Evolutionary conservation across 352 stramenopile species (phyloP).

Genomic region (Globisporangium acanthophoron): DNA sequence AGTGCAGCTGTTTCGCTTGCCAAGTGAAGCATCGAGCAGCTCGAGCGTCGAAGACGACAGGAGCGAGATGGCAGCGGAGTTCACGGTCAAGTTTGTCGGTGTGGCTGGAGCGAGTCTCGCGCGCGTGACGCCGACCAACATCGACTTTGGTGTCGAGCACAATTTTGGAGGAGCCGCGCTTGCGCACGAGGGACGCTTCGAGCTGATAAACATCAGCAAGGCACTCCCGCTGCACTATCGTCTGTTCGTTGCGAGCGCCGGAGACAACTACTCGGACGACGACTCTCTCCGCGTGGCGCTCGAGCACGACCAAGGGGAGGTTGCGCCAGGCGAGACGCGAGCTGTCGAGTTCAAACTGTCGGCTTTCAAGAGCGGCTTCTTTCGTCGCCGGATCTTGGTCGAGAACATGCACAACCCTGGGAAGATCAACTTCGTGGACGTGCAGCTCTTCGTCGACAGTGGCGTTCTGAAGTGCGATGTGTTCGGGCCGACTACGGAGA

Average conservation of each 20-base stretch:
- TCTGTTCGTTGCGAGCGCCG: slow-evolving; percentile 57
- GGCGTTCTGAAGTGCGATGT: slow-evolving; percentile 45
- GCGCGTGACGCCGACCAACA: slow-evolving; percentile 47
- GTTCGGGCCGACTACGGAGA: slow-evolving; percentile 2
- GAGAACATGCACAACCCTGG: slow-evolving; percentile 82
- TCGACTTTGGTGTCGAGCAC: slow-evolving; percentile 80
- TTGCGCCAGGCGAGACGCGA: slow-evolving; percentile 48
- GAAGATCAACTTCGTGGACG: slow-evolving; percentile 71
- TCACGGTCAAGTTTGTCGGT: slow-evolving; percentile 87
- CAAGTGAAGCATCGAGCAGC: background rate
- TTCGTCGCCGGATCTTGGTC: slow-evolving; percentile 73
- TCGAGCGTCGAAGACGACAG: slow-evolving; percentile 39
- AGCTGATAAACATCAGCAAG: slow-evolving; percentile 82
- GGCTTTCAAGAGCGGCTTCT: slow-evolving; percentile 68
- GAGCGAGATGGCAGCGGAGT: slow-evolving; percentile 75
- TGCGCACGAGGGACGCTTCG: slow-evolving; percentile 63
- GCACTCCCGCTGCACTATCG: slow-evolving; percentile 67
- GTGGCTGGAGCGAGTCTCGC: slow-evolving; percentile 76
- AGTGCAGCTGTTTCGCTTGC: slow-evolving; percentile 69
- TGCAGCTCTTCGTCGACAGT: slow-evolving; percentile 82
- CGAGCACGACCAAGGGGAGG: slow-evolving; percentile 66
- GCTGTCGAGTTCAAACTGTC: slow-evolving; percentile 58
- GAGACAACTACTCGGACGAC: slow-evolving; percentile 71
- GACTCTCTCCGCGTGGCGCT: slow-evolving; percentile 61
- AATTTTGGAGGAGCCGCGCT: slow-evolving; percentile 40